These are phyloP conservation scores for Zasmidium citrigriseum DNA, from an alignment of 2,329 filamentous ascomycete genomes.

Conservation along the genomic window DNA sequence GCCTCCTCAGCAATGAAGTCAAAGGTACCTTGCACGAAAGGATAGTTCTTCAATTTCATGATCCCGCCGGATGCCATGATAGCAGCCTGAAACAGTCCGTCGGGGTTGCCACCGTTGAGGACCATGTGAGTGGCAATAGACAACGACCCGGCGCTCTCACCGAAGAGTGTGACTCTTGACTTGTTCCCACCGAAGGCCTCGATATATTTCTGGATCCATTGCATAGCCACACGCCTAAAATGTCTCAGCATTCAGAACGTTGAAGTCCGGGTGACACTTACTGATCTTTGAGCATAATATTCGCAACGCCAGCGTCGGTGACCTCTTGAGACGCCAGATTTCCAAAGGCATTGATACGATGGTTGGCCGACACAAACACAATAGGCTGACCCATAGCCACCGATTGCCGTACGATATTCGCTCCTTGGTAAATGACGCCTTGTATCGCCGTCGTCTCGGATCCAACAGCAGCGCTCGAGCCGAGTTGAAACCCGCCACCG, in stretches of 20 bases:
- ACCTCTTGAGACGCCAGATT: constrained; percentile 30
- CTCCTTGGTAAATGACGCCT: constrained; percentile 41
- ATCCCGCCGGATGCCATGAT: constrained; percentile 73
- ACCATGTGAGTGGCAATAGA: constrained; percentile 75
- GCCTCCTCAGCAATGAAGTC: too few species aligned
- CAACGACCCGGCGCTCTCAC: constrained; percentile 48
- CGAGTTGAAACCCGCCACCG: constrained; percentile 43
- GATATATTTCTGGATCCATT: constrained; percentile 31
- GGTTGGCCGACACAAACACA: constrained; percentile 56
- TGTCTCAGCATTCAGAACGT: too few species aligned
- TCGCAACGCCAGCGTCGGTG: constrained; percentile 34
- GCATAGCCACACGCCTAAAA: constrained; percentile 38
- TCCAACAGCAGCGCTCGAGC: constrained; percentile 26
- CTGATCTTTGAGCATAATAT: constrained; percentile 32
- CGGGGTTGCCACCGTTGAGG: constrained; percentile 67
- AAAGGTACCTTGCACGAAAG: constrained; percentile 34
- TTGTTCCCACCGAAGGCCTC: constrained; percentile 26
- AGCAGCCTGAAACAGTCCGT: constrained; percentile 65
- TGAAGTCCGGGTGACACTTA: too few species aligned
- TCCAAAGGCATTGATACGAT: constrained; percentile 36
- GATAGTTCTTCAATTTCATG: constrained; percentile 37
- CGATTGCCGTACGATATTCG: constrained; percentile 41
- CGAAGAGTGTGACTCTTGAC: constrained; percentile 26
- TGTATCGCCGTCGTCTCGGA: constrained; percentile 10
- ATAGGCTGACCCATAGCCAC: constrained; percentile 61